Evolutionary conservation across 148 eudicot genomes (phyloP).

Genomic region (Vaccinium darrowii): DNA sequence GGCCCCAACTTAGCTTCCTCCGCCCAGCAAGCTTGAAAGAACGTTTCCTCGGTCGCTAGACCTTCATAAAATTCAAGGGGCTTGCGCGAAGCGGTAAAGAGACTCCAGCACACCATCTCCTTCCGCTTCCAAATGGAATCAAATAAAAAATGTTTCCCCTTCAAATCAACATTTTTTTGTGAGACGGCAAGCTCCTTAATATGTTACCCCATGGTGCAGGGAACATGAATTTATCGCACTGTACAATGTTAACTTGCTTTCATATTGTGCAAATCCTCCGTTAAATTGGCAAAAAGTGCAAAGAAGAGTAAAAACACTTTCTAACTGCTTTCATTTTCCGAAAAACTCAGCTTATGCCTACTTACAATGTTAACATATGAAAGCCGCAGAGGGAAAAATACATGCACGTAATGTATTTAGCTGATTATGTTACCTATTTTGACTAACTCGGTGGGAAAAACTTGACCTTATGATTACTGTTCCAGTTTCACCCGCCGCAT

Average conservation of each 20-base stretch:
- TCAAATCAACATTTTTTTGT: no score
- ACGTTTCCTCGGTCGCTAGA: no score
- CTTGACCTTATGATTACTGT: not conserved
- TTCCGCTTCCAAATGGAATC: no score
- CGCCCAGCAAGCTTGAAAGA: no score
- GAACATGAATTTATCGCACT: no score
- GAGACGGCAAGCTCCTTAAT: no score
- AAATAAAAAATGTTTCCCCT: no score
- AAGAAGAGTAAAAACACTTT: not conserved
- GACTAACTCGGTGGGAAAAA: not conserved
- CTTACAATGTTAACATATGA: not conserved
- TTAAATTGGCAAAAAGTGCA: not conserved
- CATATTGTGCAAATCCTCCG: not conserved
- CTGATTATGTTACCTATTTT: not conserved
- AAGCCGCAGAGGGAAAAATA: not conserved
- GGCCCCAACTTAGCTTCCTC: no score
- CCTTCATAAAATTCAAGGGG: no score
- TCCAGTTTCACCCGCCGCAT: slow-evolving; percentile 50
- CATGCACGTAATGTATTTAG: not conserved
- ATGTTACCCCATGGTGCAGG: no score
- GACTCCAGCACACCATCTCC: no score
- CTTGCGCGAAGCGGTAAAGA: no score
- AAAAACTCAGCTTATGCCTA: slow-evolving; percentile 2
- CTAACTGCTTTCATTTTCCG: not conserved
- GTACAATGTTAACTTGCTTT: not conserved